Conservation (phyloP, 805 yeast species). For the Yarrowia sp. region DNA sequence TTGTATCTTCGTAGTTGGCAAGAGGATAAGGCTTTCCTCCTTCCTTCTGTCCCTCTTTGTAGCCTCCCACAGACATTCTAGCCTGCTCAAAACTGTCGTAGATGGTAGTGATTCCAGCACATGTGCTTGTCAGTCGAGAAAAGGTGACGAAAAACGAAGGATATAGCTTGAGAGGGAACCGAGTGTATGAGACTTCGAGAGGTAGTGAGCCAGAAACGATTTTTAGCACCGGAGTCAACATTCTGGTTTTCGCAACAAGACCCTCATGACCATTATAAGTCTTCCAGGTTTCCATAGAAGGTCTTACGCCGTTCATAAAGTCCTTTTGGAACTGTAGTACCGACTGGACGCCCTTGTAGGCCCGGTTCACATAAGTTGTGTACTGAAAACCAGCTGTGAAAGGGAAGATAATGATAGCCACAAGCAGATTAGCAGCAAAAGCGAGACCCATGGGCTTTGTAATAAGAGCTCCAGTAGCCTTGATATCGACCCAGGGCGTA, state of each 20-base stretch:
- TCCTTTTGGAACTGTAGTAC: conserved; percentile 22
- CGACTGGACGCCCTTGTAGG: conserved; percentile 28
- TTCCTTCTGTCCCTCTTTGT: background rate
- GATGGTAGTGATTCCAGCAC: conserved; percentile 5
- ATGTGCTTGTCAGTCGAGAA: background rate
- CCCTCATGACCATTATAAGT: background rate
- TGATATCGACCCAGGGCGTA: conserved; percentile 32
- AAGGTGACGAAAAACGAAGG: conserved; percentile 6
- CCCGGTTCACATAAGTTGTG: conserved; percentile 24
- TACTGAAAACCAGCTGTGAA: conserved; percentile 32
- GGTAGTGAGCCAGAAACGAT: background rate
- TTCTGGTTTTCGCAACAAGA: background rate
- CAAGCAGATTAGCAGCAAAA: conserved; percentile 30
- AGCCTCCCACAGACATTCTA: background rate
- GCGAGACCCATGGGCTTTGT: conserved; percentile 34
- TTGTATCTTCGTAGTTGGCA: background rate
- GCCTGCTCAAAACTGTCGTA: conserved; percentile 8
- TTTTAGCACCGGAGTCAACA: background rate
- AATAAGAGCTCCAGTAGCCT: conserved; percentile 27
- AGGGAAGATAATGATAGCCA: conserved; percentile 34
- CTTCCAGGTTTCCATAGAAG: conserved; percentile 23
- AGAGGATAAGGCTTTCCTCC: background rate
- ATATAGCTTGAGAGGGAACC: background rate
- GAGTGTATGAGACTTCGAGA: background rate
- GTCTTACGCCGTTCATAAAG: conserved; percentile 26